phyloP scores from a whole-genome alignment of 306 rosid genomes.

The Vigna reflexopilosa region DNA sequence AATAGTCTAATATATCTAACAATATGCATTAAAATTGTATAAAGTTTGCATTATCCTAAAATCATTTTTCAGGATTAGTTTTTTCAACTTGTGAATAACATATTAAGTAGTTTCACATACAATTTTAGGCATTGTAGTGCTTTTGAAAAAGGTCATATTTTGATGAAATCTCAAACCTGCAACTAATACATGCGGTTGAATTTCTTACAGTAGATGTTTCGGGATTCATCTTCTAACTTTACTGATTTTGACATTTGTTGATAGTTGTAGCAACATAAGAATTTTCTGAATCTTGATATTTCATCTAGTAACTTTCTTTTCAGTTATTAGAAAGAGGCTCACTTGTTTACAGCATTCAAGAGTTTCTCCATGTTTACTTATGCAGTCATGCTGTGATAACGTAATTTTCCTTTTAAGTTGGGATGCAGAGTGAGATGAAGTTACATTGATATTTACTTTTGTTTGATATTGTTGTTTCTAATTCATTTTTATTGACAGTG shows the following conservation, averaged over 20 bases:
- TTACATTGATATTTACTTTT: slow-evolving; percentile 27
- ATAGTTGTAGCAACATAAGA: slow-evolving; percentile 6
- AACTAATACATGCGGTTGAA: slow-evolving; percentile 10
- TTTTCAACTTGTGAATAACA: not conserved
- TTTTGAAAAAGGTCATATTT: slow-evolving; percentile 9
- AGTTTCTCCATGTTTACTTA: slow-evolving; percentile 4
- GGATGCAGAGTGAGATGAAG: slow-evolving; percentile 26
- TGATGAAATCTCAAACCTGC: slow-evolving; percentile 21
- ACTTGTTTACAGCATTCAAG: not conserved
- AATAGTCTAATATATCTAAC: no score
- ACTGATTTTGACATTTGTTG: slow-evolving; percentile 9
- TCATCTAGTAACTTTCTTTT: not conserved
- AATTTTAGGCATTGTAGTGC: not conserved
- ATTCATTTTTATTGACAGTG: slow-evolving; percentile 7
- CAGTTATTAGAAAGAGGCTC: not conserved
- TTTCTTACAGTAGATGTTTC: slow-evolving; percentile 27
- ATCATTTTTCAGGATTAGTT: not conserved
- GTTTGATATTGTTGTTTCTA: no score
- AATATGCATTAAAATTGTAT: not conserved
- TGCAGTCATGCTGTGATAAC: not conserved
- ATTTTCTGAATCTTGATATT: slow-evolving; percentile 3
- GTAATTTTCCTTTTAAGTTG: not conserved
- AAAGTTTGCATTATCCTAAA: slow-evolving; percentile 5
- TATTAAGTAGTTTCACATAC: not conserved
- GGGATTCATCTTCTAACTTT: slow-evolving; percentile 4